Evolutionary conservation across 2,329 filamentous ascomycete species (phyloP).

Genomic region (Pezicula carpinea): DNA sequence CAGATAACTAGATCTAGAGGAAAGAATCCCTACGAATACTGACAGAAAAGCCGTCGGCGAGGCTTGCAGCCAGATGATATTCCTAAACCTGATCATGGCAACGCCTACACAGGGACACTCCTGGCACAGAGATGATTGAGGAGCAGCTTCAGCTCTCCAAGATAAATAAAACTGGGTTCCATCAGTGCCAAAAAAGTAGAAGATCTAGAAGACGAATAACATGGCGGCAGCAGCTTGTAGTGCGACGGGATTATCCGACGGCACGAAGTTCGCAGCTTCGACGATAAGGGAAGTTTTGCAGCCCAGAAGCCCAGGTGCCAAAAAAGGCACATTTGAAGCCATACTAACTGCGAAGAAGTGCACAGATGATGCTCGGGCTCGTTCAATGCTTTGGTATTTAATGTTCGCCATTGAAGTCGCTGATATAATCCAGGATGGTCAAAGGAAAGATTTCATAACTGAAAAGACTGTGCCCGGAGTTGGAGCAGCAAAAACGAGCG

Average conservation of each 20-base stretch:
- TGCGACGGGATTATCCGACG: neutral
- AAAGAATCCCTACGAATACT: neutral
- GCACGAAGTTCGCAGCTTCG: constrained; percentile 4
- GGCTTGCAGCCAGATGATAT: neutral
- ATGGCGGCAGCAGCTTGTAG: constrained; percentile 2
- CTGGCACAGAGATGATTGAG: constrained; percentile 8
- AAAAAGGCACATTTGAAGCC: no score
- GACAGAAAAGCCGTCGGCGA: neutral
- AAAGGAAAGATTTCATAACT: no score
- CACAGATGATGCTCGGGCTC: no score
- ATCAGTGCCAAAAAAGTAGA: neutral
- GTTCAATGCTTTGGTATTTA: no score
- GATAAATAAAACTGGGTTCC: constrained; percentile 1
- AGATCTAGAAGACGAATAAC: constrained; percentile 2
- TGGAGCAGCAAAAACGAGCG: no score
- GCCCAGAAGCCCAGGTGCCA: constrained; percentile 1
- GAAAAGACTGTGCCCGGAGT: no score
- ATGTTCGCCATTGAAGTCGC: no score
- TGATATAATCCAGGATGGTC: no score
- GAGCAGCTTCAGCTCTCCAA: constrained; percentile 8
- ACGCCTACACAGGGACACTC: constrained; percentile 1
- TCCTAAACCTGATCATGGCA: neutral
- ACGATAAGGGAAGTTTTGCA: neutral
- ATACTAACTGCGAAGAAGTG: no score
- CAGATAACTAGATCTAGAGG: neutral